Conservation (phyloP, 2,329 filamentous ascomycete species). For the Atkinsonella hypoxylon region DNA sequence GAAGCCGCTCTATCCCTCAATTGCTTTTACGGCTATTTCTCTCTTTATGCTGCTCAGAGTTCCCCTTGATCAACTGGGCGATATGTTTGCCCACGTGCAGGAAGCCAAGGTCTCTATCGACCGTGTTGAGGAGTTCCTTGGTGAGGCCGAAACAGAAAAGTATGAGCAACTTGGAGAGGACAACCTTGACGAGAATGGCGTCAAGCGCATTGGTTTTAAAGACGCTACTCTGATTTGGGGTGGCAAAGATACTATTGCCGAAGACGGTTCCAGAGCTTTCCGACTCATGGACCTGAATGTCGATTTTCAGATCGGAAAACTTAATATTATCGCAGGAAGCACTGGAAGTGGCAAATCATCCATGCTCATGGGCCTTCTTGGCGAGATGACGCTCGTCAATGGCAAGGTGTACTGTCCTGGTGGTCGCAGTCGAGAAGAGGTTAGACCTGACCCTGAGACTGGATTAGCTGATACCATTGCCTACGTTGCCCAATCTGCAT, state of each 20-base stretch:
- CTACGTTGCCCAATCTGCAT: constrained; percentile 93
- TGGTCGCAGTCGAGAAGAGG: constrained; percentile 72
- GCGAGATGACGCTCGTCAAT: constrained; percentile 82
- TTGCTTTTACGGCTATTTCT: constrained; percentile 92
- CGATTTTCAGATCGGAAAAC: constrained; percentile 69
- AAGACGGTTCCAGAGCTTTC: constrained; percentile 63
- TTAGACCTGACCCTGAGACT: constrained; percentile 70
- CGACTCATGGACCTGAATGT: constrained; percentile 73
- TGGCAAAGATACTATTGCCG: constrained; percentile 45
- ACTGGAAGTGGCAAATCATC: constrained; percentile 96
- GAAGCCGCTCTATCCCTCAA: constrained; percentile 79
- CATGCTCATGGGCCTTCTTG: constrained; percentile 85
- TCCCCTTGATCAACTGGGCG: constrained; percentile 87
- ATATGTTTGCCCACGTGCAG: constrained; percentile 98
- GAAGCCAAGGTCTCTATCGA: constrained; percentile 95
- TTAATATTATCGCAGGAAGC: constrained; percentile 87
- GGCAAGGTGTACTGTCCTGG: constrained; percentile 79
- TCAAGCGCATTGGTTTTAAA: constrained; percentile 71
- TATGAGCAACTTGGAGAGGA: constrained; percentile 70
- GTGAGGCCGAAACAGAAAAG: constrained; percentile 92
- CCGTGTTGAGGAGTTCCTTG: constrained; percentile 87
- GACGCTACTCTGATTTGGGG: constrained; percentile 86
- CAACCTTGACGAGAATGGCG: constrained; percentile 55
- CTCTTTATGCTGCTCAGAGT: constrained; percentile 90
- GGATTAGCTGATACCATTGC: constrained; percentile 84